A percentile compares a stretch with the other conserved stretches of the same genome.
These are phyloP conservation scores for Diaporthe sp. DNA, from an alignment of 2,329 filamentous ascomycete genomes.

Conservation along the genomic window DNA sequence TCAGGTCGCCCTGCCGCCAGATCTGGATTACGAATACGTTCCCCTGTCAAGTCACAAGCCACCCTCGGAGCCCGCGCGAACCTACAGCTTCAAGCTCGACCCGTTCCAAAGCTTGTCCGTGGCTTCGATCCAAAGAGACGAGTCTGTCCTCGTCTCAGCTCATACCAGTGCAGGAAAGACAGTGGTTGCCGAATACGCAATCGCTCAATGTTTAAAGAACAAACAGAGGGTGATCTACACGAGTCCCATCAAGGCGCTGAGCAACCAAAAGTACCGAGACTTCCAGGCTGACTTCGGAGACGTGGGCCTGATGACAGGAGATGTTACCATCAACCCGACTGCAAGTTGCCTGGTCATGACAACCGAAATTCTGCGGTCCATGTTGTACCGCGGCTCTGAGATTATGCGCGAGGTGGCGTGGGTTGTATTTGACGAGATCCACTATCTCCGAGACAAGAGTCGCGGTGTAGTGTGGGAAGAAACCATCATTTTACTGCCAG, in stretches of 20 bases:
- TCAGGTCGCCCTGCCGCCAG: conserved; percentile 93
- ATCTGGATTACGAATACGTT: conserved; percentile 93
- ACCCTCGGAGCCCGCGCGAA: conserved; percentile 87
- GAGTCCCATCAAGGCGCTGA: conserved; percentile 97
- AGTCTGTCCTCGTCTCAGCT: conserved; percentile 96
- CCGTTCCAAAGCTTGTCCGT: conserved; percentile 97
- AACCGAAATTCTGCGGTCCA: conserved; percentile 97
- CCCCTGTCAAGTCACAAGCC: conserved; percentile 95
- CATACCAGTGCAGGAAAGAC: conserved; percentile 99
- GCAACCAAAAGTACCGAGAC: conserved; percentile 98
- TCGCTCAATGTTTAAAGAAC: conserved; percentile 95
- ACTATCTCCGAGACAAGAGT: conserved; percentile 96
- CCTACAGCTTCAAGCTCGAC: conserved; percentile 92
- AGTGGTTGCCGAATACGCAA: conserved; percentile 97
- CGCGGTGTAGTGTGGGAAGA: conserved; percentile 99
- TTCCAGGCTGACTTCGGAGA: conserved; percentile 97
- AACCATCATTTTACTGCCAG: conserved; percentile 96
- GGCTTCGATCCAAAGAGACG: conserved; percentile 93
- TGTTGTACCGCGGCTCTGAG: conserved; percentile 97
- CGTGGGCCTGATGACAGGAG: conserved; percentile 97
- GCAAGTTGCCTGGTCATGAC: conserved; percentile 99
- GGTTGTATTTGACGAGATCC: conserved; percentile 99
- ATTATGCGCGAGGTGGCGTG: conserved; percentile 99
- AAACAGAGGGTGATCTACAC: conserved; percentile 99
- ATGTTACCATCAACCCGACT: conserved; percentile 99